Percentiles rank a stretch among this genome's conserved stretches.
These are phyloP conservation scores for Kwoniella dejecticola DNA, from an alignment of 768 basidiomycete species.

Conservation along the genomic window DNA sequence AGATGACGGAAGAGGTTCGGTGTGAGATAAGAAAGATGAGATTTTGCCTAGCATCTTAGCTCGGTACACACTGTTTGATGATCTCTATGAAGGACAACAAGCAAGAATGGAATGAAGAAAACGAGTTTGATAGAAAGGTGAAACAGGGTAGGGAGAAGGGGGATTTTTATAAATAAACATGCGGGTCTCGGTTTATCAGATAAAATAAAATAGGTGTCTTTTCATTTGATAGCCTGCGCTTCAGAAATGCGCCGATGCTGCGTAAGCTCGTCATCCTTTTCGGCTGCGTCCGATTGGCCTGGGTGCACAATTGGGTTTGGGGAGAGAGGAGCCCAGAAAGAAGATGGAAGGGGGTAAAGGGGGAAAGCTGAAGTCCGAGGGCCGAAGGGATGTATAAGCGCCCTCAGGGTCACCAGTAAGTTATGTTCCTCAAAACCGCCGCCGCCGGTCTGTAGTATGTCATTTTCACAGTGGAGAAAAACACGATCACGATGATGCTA, in stretches of 20 bases:
- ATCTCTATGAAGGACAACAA: neutral
- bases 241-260: too few relatives aligned
- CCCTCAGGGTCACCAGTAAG: neutral
- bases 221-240: neutral
- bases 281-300: neutral
- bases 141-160: neutral
- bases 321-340: neutral
- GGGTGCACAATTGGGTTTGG: neutral
- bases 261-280: slow-evolving; percentile 5
- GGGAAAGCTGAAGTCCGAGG: neutral
- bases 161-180: neutral
- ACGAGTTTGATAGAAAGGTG: neutral
- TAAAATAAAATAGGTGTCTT: neutral
- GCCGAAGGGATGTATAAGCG: neutral
- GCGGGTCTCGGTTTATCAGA: neutral
- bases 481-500: too few relatives aligned
- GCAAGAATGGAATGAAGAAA: too few relatives aligned
- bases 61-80: neutral
- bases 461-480: too few relatives aligned
- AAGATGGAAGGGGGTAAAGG: neutral
- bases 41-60: slow-evolving; percentile 37
- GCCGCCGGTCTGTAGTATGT: too few relatives aligned
- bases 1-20: slow-evolving; percentile 10
- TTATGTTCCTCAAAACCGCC: neutral
- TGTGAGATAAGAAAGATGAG: slow-evolving; percentile 23